Base-by-base conservation (phyloP, 371 early-diverging fungal species). In the Phascolomyces articulosus region DNA sequence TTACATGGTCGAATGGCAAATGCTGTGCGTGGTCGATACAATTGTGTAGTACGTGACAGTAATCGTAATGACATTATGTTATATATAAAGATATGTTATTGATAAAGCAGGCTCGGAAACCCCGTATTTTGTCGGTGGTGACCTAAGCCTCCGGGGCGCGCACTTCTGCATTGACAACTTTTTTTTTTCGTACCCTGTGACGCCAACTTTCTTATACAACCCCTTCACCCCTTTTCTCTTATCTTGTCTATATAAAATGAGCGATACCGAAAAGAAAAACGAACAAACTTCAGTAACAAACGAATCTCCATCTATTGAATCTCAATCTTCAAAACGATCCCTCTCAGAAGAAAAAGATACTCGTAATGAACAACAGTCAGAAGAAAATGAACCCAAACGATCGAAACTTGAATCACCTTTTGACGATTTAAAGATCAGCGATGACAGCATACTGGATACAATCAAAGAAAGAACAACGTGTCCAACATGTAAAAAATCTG, bases 401-500 rank as follows among this genome's bases (percentile, higher is more conserved):
- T 16, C 40, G 13, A 53, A 55, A n/a, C 20, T 26, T 9, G 41
- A n/a, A 7, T 63, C 65, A 13, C 77, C 75, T 24, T 75, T 82
- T 38, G 58, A 62, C 21, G 65, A 77, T 54, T 70, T 82, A n/a
- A 70, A 82, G 34, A 82, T 78, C 23, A 71, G 70, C 63, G 74
- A 82, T 44, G 80, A 79, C 44, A 63, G 60, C 29, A 53, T 79
- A 20, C 67, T 82, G 11, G 67, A 78, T 31, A 54, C 64, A 0
- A 68, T 66, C n/a, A 49, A 31, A 15, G 77, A 75, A 26, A 76
- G 91, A 3, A 38, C 67, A 13, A 29, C 60, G 8, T 93, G 94
- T 63, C 72, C 75, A 15, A 53, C 53, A 11, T 93, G 95, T 69
- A 72, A 80, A 41, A 88, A 83, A 66, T 77, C 80, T 24, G 84